These are phyloP conservation scores for Mycosphaerella sp. DNA, from an alignment of 2,329 filamentous ascomycete genomes.

Conservation along the genomic window DNA sequence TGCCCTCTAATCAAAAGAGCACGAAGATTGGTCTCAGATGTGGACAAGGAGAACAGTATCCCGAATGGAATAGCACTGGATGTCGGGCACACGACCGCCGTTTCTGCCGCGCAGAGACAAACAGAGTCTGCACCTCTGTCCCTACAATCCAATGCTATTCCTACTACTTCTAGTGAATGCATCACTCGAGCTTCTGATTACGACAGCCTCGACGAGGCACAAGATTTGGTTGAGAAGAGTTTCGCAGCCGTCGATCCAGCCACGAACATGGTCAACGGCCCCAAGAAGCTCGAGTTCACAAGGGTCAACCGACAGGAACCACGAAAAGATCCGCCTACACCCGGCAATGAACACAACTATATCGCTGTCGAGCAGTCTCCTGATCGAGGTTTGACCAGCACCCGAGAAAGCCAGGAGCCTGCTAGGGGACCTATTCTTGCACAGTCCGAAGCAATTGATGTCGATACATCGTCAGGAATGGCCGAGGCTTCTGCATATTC, in stretches of 20 bases:
- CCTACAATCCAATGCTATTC: background rate
- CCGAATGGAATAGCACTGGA: background rate
- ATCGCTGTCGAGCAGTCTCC: background rate
- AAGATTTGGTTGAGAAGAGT: constrained; percentile 3
- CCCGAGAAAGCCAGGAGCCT: background rate
- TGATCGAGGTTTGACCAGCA: background rate
- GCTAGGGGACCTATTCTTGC: background rate
- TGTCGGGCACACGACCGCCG: background rate
- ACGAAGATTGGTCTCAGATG: background rate
- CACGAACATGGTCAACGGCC: background rate
- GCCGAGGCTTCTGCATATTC: too few species aligned
- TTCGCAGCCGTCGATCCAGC: background rate
- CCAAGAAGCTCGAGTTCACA: constrained; percentile 2
- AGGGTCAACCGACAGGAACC: background rate
- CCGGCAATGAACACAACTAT: background rate
- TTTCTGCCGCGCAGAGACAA: background rate
- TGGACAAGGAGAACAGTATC: background rate
- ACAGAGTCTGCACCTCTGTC: background rate
- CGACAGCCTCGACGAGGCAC: background rate
- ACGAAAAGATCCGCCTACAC: background rate
- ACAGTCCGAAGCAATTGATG: background rate
- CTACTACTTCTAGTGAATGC: background rate
- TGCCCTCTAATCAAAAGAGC: background rate
- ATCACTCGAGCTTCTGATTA: background rate
- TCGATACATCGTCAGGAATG: background rate